Percentiles rank a stretch among this genome's conserved stretches.
Evolutionary conservation across 805 yeast genomes (phyloP).

Genomic region (Hanseniaspora vineae): DNA sequence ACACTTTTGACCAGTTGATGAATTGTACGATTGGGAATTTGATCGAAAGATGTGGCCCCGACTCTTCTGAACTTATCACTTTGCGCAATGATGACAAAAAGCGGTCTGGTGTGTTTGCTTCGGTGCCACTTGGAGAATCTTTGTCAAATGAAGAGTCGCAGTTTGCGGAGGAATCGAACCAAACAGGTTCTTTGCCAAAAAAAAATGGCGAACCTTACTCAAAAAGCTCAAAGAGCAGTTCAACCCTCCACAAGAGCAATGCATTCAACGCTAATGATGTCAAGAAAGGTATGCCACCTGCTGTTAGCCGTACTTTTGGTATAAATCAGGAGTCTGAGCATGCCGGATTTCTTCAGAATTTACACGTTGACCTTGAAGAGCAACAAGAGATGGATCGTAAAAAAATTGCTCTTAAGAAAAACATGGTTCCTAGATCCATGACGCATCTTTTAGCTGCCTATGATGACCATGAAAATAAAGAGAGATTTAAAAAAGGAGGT

Average conservation of each 20-base stretch:
- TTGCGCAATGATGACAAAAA: conserved; percentile 4
- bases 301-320: conserved; percentile 34
- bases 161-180: too few relatives aligned
- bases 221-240: too few relatives aligned
- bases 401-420: conserved; percentile 38
- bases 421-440: conserved; percentile 41
- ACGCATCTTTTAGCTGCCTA: conserved; percentile 34
- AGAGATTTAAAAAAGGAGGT: too few relatives aligned
- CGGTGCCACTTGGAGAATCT: too few relatives aligned
- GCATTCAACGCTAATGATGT: conserved; percentile 2
- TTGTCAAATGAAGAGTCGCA: too few relatives aligned
- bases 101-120: conserved; percentile 9
- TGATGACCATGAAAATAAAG: conserved; percentile 10
- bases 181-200: too few relatives aligned
- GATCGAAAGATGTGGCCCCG: conserved; percentile 51
- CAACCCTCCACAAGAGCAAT: conserved; percentile 7
- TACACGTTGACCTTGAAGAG: conserved; percentile 28
- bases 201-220: too few relatives aligned
- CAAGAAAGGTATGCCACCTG: conserved; percentile 47
- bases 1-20: conserved; percentile 56
- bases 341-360: conserved; percentile 26
- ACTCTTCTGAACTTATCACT: conserved; percentile 43
- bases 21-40: conserved; percentile 50
- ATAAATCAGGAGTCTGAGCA: conserved; percentile 20
- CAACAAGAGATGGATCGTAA: conserved; percentile 36